Evolutionary conservation across 352 stramenopile genomes (phyloP).

Genomic region (Globisporangium paddicum): DNA sequence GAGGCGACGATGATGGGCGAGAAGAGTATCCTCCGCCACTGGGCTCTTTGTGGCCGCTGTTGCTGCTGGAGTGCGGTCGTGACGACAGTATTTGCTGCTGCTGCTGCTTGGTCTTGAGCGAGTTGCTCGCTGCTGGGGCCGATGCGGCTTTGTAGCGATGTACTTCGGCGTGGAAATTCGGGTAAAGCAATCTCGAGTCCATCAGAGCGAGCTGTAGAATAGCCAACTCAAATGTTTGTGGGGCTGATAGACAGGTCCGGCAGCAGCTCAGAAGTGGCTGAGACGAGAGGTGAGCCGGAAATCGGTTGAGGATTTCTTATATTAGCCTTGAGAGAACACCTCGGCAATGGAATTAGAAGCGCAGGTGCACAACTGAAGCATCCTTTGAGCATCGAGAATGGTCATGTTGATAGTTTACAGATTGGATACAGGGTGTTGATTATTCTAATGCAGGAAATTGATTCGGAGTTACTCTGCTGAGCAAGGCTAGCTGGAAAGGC

Average conservation of each 20-base stretch:
- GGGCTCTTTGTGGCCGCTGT: neutral
- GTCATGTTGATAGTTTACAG: no score
- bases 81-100: conserved; percentile 2
- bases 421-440: no score
- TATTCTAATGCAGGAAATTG: no score
- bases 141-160: conserved; percentile 28
- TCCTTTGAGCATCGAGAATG: no score
- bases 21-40: no score
- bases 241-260: neutral
- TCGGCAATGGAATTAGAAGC: no score
- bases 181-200: conserved; percentile 35
- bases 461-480: no score
- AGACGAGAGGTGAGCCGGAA: no score
- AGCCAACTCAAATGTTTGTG: neutral
- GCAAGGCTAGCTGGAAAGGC: no score
- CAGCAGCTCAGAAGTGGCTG: neutral
- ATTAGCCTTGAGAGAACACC: no score
- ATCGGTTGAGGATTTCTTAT: no score
- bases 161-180: conserved; percentile 52
- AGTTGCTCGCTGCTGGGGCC: conserved; percentile 16
- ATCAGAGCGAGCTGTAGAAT: neutral
- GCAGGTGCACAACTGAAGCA: no score
- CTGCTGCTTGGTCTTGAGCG: conserved; percentile 14
- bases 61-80: conserved; percentile 8
- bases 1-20: conserved; percentile 6